Conservation (phyloP, 495 filamentous ascomycete genomes). For the Venustampulla echinocandica region DNA sequence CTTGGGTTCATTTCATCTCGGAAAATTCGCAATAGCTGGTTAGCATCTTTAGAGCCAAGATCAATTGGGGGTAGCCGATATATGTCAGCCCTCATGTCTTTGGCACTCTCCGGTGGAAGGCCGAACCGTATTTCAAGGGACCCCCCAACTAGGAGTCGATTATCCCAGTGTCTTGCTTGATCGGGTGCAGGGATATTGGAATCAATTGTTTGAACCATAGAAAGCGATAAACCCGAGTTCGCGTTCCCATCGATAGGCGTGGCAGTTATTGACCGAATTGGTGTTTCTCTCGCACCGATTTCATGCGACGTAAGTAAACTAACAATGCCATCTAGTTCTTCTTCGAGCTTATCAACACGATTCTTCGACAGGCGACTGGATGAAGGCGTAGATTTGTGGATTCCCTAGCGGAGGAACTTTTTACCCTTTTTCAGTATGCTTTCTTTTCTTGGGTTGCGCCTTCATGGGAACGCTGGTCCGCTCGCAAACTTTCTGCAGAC, state of each 20-base stretch:
- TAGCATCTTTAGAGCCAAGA: neutral
- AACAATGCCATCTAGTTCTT: constrained; percentile 17
- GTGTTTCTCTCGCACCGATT: neutral
- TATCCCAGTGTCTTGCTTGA: constrained; percentile 4
- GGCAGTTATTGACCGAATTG: neutral
- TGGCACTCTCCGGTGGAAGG: neutral
- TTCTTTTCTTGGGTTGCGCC: neutral
- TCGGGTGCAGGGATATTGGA: neutral
- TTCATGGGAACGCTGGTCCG: neutral
- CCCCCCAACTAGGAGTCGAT: neutral
- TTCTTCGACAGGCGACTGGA: constrained; percentile 3
- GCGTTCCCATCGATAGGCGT: neutral
- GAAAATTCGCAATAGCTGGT: constrained; percentile 7
- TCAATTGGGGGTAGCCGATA: neutral
- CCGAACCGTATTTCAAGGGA: neutral
- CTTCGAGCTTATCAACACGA: constrained; percentile 14
- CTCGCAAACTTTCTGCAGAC: constrained; percentile 7
- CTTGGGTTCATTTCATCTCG: constrained; percentile 7
- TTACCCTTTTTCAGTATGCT: neutral
- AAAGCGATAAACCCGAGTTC: no score
- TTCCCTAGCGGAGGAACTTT: neutral
- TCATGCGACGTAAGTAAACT: constrained; percentile 10
- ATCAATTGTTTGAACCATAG: neutral
- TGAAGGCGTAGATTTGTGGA: neutral
- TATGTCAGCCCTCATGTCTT: neutral